phyloP scores from a whole-genome alignment of 2,329 filamentous ascomycete genomes.

The Chlorencoelia australis region DNA sequence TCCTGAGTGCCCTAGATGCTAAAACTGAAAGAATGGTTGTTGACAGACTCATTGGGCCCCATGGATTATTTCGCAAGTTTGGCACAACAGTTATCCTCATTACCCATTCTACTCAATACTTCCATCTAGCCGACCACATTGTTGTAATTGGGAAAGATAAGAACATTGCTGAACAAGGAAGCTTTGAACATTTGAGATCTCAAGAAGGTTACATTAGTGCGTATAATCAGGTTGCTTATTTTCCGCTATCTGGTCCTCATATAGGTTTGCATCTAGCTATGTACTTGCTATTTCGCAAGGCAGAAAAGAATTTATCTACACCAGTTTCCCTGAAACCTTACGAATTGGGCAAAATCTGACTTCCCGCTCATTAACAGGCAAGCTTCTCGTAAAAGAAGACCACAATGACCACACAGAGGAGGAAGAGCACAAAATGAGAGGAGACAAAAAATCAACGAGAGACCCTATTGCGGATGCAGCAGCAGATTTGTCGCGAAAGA shows the following conservation, averaged over 20 bases:
- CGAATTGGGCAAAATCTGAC: too few relatives aligned
- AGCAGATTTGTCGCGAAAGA: slow-evolving; percentile 19
- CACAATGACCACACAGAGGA: slow-evolving; percentile 5
- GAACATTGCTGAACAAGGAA: slow-evolving; percentile 29
- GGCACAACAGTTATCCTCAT: neutral
- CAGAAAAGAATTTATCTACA: too few relatives aligned
- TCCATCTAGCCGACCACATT: slow-evolving; percentile 32
- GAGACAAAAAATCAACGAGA: neutral
- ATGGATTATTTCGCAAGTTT: slow-evolving; percentile 1
- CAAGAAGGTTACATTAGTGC: slow-evolving; percentile 1
- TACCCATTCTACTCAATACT: slow-evolving; percentile 14
- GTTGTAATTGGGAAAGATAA: slow-evolving; percentile 29
- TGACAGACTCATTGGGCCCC: neutral
- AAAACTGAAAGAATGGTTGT: slow-evolving; percentile 4
- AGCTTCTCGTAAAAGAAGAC: too few relatives aligned
- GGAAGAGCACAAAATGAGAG: too few relatives aligned
- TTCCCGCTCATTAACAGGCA: too few relatives aligned
- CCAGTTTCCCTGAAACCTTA: too few relatives aligned
- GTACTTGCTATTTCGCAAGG: too few relatives aligned
- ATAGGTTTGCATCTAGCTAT: too few relatives aligned
- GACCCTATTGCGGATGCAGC: slow-evolving; percentile 14
- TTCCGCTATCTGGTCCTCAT: too few relatives aligned
- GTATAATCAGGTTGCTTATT: too few relatives aligned
- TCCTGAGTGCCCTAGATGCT: slow-evolving; percentile 18
- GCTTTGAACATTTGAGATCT: slow-evolving; percentile 21